Percentiles rank a stretch among this genome's conserved stretches.
These are phyloP conservation scores for Naganishia kalamii DNA, from an alignment of 768 basidiomycete species.

Conservation along the genomic window DNA sequence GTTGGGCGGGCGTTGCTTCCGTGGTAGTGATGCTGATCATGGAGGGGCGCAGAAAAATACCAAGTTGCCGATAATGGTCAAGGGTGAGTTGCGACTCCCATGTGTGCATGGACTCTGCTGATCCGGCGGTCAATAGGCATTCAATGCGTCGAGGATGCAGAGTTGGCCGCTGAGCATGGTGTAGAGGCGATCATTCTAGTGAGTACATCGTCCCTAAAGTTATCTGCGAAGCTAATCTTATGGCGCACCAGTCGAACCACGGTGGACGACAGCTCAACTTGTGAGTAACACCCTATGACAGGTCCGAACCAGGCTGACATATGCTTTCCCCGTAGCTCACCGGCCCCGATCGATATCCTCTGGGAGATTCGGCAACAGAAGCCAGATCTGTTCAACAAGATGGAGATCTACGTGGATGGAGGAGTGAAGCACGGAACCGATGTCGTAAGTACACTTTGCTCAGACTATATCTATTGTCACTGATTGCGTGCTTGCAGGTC, in stretches of 20 bases:
- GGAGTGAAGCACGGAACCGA: slow-evolving; percentile 76
- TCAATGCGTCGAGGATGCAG: slow-evolving; percentile 61
- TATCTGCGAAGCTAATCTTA: too few species aligned
- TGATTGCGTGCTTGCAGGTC: slow-evolving; percentile 40
- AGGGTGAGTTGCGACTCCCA: slow-evolving; percentile 33
- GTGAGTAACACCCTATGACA: slow-evolving; percentile 34
- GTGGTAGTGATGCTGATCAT: slow-evolving; percentile 25
- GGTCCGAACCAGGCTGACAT: background rate
- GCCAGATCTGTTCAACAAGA: slow-evolving; percentile 55
- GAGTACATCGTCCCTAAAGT: too few species aligned
- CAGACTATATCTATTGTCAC: background rate
- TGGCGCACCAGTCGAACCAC: slow-evolving; percentile 61
- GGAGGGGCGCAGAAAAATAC: slow-evolving; percentile 43
- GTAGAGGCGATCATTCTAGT: slow-evolving; percentile 75
- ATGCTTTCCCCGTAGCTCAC: slow-evolving; percentile 29
- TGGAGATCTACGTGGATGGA: slow-evolving; percentile 77
- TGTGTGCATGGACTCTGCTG: background rate
- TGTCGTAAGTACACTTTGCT: slow-evolving; percentile 47
- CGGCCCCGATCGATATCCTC: slow-evolving; percentile 55
- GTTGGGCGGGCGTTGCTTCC: slow-evolving; percentile 45
- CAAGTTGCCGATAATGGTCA: slow-evolving; percentile 51
- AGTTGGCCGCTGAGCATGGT: slow-evolving; percentile 76
- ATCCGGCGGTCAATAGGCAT: slow-evolving; percentile 37
- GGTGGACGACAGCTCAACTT: slow-evolving; percentile 58
- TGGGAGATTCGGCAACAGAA: slow-evolving; percentile 66